Evolutionary conservation across 495 filamentous ascomycete genomes (phyloP).

Genomic region (Podospora conica): DNA sequence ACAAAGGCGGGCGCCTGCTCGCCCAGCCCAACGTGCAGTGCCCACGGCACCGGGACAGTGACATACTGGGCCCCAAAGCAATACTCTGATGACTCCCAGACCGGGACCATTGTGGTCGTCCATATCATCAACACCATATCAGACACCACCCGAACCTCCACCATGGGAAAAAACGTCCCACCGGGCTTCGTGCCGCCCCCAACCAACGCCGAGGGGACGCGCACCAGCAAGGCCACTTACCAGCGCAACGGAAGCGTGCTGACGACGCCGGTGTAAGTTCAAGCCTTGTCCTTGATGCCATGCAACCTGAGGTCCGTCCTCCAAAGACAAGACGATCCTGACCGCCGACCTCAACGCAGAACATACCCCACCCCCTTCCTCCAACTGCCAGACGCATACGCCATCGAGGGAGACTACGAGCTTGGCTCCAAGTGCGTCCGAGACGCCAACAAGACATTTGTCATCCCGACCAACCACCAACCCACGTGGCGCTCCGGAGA

Average conservation of each 20-base stretch:
- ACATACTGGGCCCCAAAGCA: neutral
- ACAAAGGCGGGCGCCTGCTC: neutral
- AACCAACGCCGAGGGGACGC: slow-evolving; percentile 1
- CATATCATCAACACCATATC: slow-evolving; percentile 2
- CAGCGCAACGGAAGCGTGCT: neutral
- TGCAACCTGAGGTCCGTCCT: no score
- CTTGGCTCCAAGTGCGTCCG: neutral
- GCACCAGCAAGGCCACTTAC: neutral
- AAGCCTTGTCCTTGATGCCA: neutral
- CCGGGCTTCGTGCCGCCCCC: slow-evolving; percentile 2
- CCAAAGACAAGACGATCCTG: neutral
- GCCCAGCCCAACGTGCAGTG: neutral
- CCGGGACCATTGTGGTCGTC: neutral
- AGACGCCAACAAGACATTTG: neutral
- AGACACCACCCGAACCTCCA: neutral
- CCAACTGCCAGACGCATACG: neutral
- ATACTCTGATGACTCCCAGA: neutral
- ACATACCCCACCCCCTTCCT: slow-evolving; percentile 2
- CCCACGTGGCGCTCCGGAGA: neutral
- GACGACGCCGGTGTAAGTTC: neutral
- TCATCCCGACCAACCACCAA: neutral
- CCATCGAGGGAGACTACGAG: neutral
- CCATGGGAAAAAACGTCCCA: neutral
- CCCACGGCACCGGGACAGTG: neutral
- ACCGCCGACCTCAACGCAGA: neutral